Conservation (phyloP, 2,329 filamentous ascomycete species). For the Chalaropsis ovoidea region DNA sequence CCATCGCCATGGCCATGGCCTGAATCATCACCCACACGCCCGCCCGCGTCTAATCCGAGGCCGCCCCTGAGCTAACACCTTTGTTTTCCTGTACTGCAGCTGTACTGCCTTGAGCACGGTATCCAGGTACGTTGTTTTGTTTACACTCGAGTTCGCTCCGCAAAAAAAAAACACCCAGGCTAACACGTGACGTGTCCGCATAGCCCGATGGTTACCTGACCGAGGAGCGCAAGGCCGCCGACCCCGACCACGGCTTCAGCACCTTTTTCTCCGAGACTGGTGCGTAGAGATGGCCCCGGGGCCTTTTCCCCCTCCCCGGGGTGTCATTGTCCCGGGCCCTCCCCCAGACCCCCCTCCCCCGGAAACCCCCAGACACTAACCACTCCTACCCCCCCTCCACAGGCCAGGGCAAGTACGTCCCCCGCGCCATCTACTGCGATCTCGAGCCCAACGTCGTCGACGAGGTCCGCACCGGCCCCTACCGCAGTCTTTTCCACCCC, state of each 20-base stretch:
- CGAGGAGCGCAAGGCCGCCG: conserved; percentile 87
- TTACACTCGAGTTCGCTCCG: too few relatives aligned
- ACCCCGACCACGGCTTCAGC: conserved; percentile 96
- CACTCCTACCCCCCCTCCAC: too few relatives aligned
- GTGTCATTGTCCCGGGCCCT: too few relatives aligned
- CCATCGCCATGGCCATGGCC: too few relatives aligned
- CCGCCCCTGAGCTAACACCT: not conserved
- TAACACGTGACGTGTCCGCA: conserved; percentile 6
- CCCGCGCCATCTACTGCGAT: conserved; percentile 98
- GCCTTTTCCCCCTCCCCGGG: too few relatives aligned
- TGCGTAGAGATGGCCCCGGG: too few relatives aligned
- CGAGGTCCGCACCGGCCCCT: conserved; percentile 94
- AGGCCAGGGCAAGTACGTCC: conserved; percentile 89
- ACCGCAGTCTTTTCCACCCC: conserved; percentile 90
- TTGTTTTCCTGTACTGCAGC: conserved; percentile 43
- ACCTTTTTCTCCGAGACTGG: conserved; percentile 99
- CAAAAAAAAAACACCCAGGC: not conserved
- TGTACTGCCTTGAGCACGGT: conserved; percentile 99
- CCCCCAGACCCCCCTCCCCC: too few relatives aligned
- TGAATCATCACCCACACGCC: too few relatives aligned
- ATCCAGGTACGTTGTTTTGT: conserved; percentile 65
- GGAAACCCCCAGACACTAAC: too few relatives aligned
- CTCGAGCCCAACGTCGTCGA: conserved; percentile 99
- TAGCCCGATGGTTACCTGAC: conserved; percentile 98
- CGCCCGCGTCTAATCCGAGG: not conserved